These are phyloP conservation scores for Xerocomus potaroensis DNA, from an alignment of 768 basidiomycete species.

Conservation along the genomic window DNA sequence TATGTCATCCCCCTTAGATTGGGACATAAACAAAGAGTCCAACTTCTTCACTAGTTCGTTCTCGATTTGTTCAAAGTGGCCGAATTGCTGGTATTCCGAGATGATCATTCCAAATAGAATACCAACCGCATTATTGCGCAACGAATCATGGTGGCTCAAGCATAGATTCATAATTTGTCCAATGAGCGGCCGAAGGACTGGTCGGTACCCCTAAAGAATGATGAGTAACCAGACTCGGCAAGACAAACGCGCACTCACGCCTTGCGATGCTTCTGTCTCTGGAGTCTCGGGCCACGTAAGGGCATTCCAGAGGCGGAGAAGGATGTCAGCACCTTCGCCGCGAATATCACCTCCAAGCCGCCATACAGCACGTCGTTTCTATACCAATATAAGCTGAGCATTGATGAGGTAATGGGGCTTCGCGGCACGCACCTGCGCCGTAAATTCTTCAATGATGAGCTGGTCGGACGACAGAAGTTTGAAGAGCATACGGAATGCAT, in stretches of 20 bases:
- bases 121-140: constrained; percentile 85
- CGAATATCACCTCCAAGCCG: constrained; percentile 93
- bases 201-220: constrained; percentile 69
- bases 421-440: constrained; percentile 66
- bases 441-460: constrained; percentile 91
- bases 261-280: constrained; percentile 50
- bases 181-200: constrained; percentile 75
- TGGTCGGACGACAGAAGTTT: constrained; percentile 86
- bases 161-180: constrained; percentile 90
- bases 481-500: constrained; percentile 76
- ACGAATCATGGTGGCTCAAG: constrained; percentile 89
- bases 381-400: constrained; percentile 4
- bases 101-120: constrained; percentile 96
- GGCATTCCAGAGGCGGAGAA: constrained; percentile 80
- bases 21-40: constrained; percentile 90
- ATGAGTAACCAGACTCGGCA: not conserved
- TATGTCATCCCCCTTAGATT: constrained; percentile 86
- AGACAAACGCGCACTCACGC: constrained; percentile 44
- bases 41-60: constrained; percentile 88
- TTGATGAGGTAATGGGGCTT: constrained; percentile 2
- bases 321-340: constrained; percentile 80
- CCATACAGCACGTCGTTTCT: constrained; percentile 97
- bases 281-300: constrained; percentile 70
- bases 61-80: constrained; percentile 85
- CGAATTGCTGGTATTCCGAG: constrained; percentile 80